Base-by-base conservation (phyloP, 2,329 filamentous ascomycete species). In the Xylogone sp. region DNA sequence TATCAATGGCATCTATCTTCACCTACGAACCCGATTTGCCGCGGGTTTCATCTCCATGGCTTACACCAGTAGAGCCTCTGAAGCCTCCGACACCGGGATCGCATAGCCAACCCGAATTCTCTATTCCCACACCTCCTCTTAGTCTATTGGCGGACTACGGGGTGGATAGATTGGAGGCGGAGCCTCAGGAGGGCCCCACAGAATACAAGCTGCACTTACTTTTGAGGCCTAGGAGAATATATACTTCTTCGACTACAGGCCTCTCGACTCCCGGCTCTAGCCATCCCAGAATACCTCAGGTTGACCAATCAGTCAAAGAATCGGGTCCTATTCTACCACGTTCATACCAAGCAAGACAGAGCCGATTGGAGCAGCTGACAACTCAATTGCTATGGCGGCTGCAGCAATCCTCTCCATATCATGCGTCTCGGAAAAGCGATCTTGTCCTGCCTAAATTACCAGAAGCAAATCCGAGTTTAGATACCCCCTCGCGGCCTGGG, bases 121-220 rank as follows among this genome's bases (percentile, higher is more conserved):
- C 45, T 31, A 42, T 7, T 43, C 31, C 27, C 13, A 69, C 65
- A 42, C 58, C 64, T 19, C 68, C 68, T 49, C 65, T 72, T 5
- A 73, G 71, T n/a, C 61, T 76, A 7, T 70, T 82, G 12, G 77
- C 77, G 3, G 80, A 86, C 50, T 85, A 83, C 65, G 81, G 79
- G 1, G 81, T 94, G 44, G 87, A 84, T 43, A 90, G 86, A 63
- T 74, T 99, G 16, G 86, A 92, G 56, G 86, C 93, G 12, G 94
- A 99, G 68, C 93, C 93, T 5, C 92, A 97, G 65, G 87, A 95
- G 56, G 94, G 94, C 0, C 91, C 94, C 18, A 95, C 90, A 0
- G 94, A 99, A 71, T 99, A 99, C 72, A 99, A 99, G 69, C 73
- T 99, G 43, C 94, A 97, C 70, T 75, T 99, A 5, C 78, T 97